phyloP scores from a whole-genome alignment of 2,329 filamentous ascomycete genomes.

The Fusarium odoratissimum region DNA sequence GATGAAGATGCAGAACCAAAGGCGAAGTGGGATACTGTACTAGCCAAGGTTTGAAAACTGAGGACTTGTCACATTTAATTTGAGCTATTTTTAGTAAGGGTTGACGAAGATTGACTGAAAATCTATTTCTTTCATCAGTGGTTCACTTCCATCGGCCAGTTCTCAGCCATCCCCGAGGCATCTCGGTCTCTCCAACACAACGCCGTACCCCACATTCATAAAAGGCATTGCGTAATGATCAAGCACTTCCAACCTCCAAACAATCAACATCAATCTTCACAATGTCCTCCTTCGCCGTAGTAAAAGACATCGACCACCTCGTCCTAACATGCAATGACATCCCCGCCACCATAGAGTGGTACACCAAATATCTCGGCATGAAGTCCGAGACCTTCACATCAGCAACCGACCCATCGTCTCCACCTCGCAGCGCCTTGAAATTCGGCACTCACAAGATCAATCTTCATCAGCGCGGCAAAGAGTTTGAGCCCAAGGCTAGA shows the following conservation, averaged over 20 bases:
- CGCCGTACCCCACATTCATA: not conserved
- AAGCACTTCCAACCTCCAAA: not conserved
- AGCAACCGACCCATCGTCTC: constrained; percentile 46
- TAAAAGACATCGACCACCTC: constrained; percentile 67
- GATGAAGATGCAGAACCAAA: not conserved
- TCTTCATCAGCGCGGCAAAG: constrained; percentile 66
- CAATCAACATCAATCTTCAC: not conserved
- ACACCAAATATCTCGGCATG: constrained; percentile 68
- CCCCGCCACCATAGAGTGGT: constrained; percentile 63
- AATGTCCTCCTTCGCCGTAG: constrained; percentile 42
- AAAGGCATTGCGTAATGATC: not conserved
- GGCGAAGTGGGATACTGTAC: not conserved
- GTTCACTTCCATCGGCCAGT: not conserved
- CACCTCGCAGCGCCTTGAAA: constrained; percentile 61
- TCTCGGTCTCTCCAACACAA: not conserved
- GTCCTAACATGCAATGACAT: constrained; percentile 68
- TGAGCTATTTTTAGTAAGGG: too few relatives aligned
- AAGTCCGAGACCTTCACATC: constrained; percentile 62
- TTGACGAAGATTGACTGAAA: too few relatives aligned
- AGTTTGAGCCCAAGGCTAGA: constrained; percentile 70
- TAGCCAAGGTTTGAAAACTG: not conserved
- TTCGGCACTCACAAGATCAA: constrained; percentile 73
- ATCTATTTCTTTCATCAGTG: fast-evolving
- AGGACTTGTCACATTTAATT: fast-evolving
- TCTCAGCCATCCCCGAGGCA: not conserved